Base-by-base conservation (phyloP, 495 filamentous ascomycete genomes). In the Aspergillus mulundensis region DNA sequence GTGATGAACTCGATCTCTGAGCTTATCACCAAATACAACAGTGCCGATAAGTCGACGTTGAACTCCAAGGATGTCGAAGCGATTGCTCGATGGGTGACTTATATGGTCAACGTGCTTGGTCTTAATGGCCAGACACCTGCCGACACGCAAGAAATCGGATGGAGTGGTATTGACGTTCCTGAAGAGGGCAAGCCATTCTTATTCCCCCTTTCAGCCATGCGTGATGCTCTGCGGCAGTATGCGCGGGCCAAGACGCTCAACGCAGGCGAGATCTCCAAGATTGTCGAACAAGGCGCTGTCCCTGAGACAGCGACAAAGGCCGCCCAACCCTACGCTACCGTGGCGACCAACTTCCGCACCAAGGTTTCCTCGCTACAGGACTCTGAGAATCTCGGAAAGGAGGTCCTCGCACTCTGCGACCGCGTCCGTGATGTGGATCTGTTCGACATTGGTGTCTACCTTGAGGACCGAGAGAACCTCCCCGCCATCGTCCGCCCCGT, bases 401-500 rank as follows among this genome's bases (percentile, higher is more conserved):
- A 86, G 12, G 72, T 92, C 14, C 77, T 91, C 6, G 58, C 77
- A 0, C 81, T 95, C 43, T 91, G 86, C 61, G 93, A 96, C 64
- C 77, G 80, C 5, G 80, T 97, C 44, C 87, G 93, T 23, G 87
- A 97, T 62, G 72, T 81, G 23, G 83, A 89, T 50, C 84, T 97
- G 28, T 89, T 87, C 49, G 80, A 89, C 45, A 74, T 92, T 0
- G 89, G 85, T 18, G 84, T 97, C 20, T 91, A 94, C 58, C 85
- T 97, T 10, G 93, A 97, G 63, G 93, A 97, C 64, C 84, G 89
- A 15, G 83, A 87, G 8, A 77, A 77, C 34, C 78, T 79, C 56
- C 85, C 87, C 0, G 90, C 93, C 15, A 75, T 97, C 1, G 82
- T 97, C 59, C 90, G 91, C 51, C 91, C 89, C n/a, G 79, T 95